Evolutionary conservation across 768 basidiomycete genomes (phyloP), one percentile per base, ranked within the genome.

Genomic region (Leccinum barrowsii): DNA sequence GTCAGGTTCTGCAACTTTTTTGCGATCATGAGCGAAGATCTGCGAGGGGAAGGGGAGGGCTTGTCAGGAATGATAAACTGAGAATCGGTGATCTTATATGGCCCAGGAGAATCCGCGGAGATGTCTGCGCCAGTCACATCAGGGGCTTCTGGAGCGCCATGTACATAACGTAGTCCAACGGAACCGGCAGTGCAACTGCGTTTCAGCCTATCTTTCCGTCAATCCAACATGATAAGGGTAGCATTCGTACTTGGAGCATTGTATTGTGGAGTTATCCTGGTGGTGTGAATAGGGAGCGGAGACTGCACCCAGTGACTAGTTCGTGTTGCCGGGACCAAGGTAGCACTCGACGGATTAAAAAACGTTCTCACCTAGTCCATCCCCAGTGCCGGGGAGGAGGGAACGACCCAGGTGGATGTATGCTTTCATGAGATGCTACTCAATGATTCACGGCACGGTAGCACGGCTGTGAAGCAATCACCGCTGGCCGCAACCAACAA

Each of bases 1-100:
- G 21, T 48, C 26, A 67, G 32, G 21, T 35, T 51, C 57, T 57
- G 67, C 2, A 55, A 24, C 35, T 50, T 54, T 46, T 61, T 61
- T 5, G 19, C 12, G 10, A 58, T 21, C 28, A 22, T 13, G 28
- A 54, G 35, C 2, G 13, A 15, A 24, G n/a, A 44, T 19, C 37
- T 40, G 17, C 5, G 42, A 10, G 8, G n/a, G n/a, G 37, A 7
- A 26, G 26, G 26, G 7, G 26, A 26, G 26, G 26, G 7, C 7
- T 26, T 26, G 26, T 26, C 26, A 26, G 26, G 26, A 7, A 26
- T 7, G 26, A 26, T 26, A 26, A 26, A 26, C 26, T 7, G 26
- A 26, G 7, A 7, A 26, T 26, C 26, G 26, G 7, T 26, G 26
- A 26, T 26, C 7, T 26, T 26, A 26, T 26, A 7, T 26, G 26